A percentile compares a stretch with the other conserved stretches of the same genome.
Evolutionary conservation across 768 basidiomycete genomes (phyloP).

Genomic region (Collybia sordida): DNA sequence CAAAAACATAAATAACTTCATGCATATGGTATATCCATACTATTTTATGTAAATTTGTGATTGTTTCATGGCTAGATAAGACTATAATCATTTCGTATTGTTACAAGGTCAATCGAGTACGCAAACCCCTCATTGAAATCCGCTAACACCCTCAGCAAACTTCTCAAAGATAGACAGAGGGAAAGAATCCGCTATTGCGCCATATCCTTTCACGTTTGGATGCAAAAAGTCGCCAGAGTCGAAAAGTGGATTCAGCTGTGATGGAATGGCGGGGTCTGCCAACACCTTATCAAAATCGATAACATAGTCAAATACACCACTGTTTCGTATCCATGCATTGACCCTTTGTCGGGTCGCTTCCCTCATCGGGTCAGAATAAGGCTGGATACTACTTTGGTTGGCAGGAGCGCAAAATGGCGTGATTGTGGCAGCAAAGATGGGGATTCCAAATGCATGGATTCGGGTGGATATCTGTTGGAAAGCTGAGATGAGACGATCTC

Average conservation of each 20-base stretch:
- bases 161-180: conserved; percentile 35
- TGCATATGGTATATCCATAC: too few species aligned
- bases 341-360: conserved; percentile 41
- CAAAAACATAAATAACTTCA: too few species aligned
- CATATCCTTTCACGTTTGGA: conserved; percentile 46
- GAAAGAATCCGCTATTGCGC: conserved; percentile 40
- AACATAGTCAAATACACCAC: conserved; percentile 42
- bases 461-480: conserved; percentile 44
- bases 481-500: conserved; percentile 40
- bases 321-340: conserved; percentile 42
- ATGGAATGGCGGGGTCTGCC: conserved; percentile 34
- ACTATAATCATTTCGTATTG: too few species aligned
- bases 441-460: conserved; percentile 39
- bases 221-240: conserved; percentile 49
- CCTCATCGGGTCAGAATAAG: conserved; percentile 36
- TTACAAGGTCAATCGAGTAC: too few species aligned
- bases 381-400: conserved; percentile 27
- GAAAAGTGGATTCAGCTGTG: conserved; percentile 34
- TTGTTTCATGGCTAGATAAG: too few species aligned
- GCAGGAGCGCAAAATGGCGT: conserved; percentile 42
- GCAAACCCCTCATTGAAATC: too few species aligned
- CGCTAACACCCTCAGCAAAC: too few species aligned
- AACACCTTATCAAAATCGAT: conserved; percentile 46
- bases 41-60: too few species aligned
- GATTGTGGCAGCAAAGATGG: conserved; percentile 50